Evolutionary conservation across 2,329 filamentous ascomycete species (phyloP), one percentile per base, ranked within the genome.

Genomic region (Aspergillus novoparasiticus): DNA sequence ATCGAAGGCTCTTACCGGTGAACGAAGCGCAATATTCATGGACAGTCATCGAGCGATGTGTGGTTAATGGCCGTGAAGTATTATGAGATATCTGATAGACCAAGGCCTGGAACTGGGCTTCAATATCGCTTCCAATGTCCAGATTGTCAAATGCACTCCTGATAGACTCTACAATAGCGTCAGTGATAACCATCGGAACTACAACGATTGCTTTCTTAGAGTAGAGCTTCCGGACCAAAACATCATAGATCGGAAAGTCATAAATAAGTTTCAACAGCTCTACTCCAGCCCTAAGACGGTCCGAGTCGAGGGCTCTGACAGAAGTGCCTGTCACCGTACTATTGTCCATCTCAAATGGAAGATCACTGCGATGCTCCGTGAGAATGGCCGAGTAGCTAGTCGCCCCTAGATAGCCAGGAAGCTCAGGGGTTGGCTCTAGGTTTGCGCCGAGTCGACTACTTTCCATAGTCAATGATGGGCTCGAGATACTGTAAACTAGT

Each of bases 371-470:
- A 64, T 77, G 73, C 61, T 78, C 76, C 10, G 71, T 62, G 32
- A 78, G 69, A 39, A 77, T 70, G 10, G 76, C 75, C 5, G 75
- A 73, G 51, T 72, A 78, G 39, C 75, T 77, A 4, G 73, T 77
- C 8, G 76, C 75, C 4, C 76, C 75, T 26, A 78, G 63, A 57
- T 77, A 77, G 1, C 76, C 75, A 53, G 75, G 72, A 9, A 69
- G 66, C 41, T 71, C 64, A n/a, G 71, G 68, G 1, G 69, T 69
- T 26, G 69, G 64, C 50, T 76, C 72, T 12, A 68, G 45, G 4
- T 68, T 66, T 30, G 66, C 60, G 51, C 69, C 68, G 23, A 71
- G 48, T 23, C 69, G 69, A 48, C 64, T 62, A 50, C 61, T 62
- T 28, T 62, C 59, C 53, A 70, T 57, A 41, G 46, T 32, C 32